Evolutionary conservation across 2,329 filamentous ascomycete genomes (phyloP).

Genomic region (Xylariaceae sp.): DNA sequence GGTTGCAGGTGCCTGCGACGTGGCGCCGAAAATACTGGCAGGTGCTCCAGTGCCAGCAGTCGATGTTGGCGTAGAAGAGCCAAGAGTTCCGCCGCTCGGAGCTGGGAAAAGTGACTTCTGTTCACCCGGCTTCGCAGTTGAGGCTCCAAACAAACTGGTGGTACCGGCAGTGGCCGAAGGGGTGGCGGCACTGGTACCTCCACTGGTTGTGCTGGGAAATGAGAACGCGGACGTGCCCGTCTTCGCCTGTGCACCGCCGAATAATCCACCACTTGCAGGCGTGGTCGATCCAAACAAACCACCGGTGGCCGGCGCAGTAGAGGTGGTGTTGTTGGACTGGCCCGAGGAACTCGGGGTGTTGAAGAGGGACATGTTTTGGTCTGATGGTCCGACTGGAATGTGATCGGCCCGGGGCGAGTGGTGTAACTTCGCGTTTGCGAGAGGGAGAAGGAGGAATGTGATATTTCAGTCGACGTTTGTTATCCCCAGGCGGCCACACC

Average conservation of each 20-base stretch:
- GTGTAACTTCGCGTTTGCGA: slow-evolving; percentile 1
- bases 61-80: slow-evolving; percentile 27
- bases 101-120: slow-evolving; percentile 31
- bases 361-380: slow-evolving; percentile 35
- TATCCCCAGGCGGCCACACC: slow-evolving; percentile 13
- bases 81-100: slow-evolving; percentile 18
- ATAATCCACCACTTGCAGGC: slow-evolving; percentile 14
- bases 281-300: slow-evolving; percentile 33
- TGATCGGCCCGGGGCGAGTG: not conserved
- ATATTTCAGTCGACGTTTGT: slow-evolving; percentile 19
- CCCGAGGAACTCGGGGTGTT: slow-evolving; percentile 28
- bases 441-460: slow-evolving; percentile 20
- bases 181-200: slow-evolving; percentile 21
- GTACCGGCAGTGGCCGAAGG: slow-evolving; percentile 21
- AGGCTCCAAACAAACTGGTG: slow-evolving; percentile 34
- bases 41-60: slow-evolving; percentile 15
- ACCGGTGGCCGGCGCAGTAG: slow-evolving; percentile 33
- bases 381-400: slow-evolving; percentile 15
- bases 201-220: slow-evolving; percentile 34
- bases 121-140: slow-evolving; percentile 30
- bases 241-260: slow-evolving; percentile 18
- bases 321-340: slow-evolving; percentile 34
- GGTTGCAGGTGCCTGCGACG: slow-evolving; percentile 20
- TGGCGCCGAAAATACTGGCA: slow-evolving; percentile 26
- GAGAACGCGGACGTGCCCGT: slow-evolving; percentile 35